Base-by-base conservation (phyloP, 2,329 filamentous ascomycete species). In the Blastomyces percursus region DNA sequence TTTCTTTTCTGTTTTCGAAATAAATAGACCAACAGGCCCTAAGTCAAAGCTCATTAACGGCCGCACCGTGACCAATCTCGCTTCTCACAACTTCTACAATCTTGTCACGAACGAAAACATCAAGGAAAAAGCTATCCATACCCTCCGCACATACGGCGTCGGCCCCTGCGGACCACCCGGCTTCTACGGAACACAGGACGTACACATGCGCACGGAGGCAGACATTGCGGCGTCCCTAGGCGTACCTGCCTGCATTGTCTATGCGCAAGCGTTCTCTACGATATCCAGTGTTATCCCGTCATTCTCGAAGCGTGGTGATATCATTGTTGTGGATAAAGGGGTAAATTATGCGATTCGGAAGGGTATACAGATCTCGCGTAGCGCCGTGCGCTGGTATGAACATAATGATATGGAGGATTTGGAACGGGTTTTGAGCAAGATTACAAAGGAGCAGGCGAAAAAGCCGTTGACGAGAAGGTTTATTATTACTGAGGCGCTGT, bases 131-230 rank as follows among this genome's bases (percentile, higher is more conserved):
- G 94, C 93, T 1, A 91, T 99, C 66, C 88, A 93, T 74, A 95
- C 92, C 0, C 83, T 99, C 48, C 89, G 93, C 64, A 96, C 90
- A 24, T 99, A 99, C 70, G 94, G 94, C 62, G 95, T 99, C 50
- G 95, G 94, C 9, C 93, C 94, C 63, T 99, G 94, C 73, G 94
- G 94, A 24, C 94, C 94, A 21, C 94, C 94, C 6, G 92, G 96
- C 67, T 99, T 99, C 79, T 99, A 99, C 78, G 94, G 92, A 67
- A 99, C 91, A 40, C 93, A 97, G 75, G 94, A 99, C 76, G 92
- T 97, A 55, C 94, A 99, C 76, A 93, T 96, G 85, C 94, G 95
- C 80, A 91, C 91, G 19, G 94, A 99, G 77, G 85, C 90, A 62
- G 93, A 97, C 73, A 92, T 99, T 71, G 91, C 94, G 30, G 84